A percentile compares a stretch with the other conserved stretches of the same genome.
These are phyloP conservation scores for Geotrichum carabidarum DNA, from an alignment of 1,139 yeast species.

Conservation along the genomic window DNA sequence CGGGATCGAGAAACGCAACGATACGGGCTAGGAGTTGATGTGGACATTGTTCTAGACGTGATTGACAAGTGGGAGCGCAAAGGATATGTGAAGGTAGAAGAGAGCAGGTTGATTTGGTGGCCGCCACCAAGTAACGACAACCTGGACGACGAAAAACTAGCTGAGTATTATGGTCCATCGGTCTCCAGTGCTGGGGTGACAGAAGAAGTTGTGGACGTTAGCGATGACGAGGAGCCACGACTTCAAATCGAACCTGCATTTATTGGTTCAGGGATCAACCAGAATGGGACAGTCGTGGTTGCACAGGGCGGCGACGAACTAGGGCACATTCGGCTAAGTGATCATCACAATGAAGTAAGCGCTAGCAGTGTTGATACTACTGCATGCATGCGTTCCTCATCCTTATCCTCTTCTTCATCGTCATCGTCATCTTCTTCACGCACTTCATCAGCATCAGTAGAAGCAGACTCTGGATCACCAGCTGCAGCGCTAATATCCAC, in stretches of 20 bases:
- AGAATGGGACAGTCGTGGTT: too few relatives aligned
- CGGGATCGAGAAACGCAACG: conserved; percentile 36
- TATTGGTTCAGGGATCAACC: too few relatives aligned
- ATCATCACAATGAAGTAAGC: too few relatives aligned
- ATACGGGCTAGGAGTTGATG: conserved; percentile 56
- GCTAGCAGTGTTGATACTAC: too few relatives aligned
- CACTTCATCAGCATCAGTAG: neutral
- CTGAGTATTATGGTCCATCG: neutral
- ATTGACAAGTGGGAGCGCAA: conserved; percentile 55
- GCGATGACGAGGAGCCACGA: neutral
- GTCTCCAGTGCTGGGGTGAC: neutral
- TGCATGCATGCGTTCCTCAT: neutral
- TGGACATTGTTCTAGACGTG: conserved; percentile 42
- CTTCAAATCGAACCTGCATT: too few relatives aligned
- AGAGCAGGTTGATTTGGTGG: conserved; percentile 56
- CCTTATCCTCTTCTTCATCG: neutral
- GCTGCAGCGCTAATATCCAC: neutral
- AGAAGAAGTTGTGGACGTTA: neutral
- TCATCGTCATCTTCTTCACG: neutral
- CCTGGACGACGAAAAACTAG: neutral
- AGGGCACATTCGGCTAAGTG: too few relatives aligned
- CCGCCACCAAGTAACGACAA: conserved; percentile 6
- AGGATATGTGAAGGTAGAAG: conserved; percentile 49
- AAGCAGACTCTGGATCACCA: neutral
- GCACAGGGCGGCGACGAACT: too few relatives aligned